phyloP scores from a whole-genome alignment of 306 rosid species.

The Alnus rubra region DNA sequence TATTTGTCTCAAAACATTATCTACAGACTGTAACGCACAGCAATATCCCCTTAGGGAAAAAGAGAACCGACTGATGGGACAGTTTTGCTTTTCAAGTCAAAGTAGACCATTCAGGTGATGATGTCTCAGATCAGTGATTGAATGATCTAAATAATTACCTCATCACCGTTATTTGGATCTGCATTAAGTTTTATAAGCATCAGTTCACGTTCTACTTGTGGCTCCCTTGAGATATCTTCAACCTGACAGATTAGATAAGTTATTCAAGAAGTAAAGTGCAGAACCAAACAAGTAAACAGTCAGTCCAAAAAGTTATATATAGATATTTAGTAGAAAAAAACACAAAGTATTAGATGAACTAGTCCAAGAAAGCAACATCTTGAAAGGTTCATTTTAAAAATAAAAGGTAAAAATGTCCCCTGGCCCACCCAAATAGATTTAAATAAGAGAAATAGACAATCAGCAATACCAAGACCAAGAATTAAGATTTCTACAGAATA shows the following conservation, averaged over 20 bases:
- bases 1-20: not conserved
- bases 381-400: not conserved
- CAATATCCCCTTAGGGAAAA: not conserved
- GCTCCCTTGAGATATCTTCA: conserved; percentile 59
- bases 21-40: not conserved
- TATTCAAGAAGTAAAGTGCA: not conserved
- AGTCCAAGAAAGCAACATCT: not conserved
- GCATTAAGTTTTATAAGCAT: conserved; percentile 66
- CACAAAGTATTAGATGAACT: not conserved
- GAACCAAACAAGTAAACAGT: not conserved
- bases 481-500: not conserved
- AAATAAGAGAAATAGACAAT: not conserved
- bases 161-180: conserved; percentile 46
- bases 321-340: not conserved
- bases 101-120: not conserved
- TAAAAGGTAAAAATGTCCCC: not conserved
- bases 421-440: not conserved
- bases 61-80: not conserved
- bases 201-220: conserved; percentile 62
- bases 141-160: conserved; percentile 41
- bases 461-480: not conserved
- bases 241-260: conserved; percentile 39
- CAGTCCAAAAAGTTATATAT: not conserved
- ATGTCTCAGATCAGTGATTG: not conserved
- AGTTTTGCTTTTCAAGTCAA: not conserved